Base-by-base conservation (phyloP, 176 grass and related monocot genomes). In the Eremochloa ophiuroides region DNA sequence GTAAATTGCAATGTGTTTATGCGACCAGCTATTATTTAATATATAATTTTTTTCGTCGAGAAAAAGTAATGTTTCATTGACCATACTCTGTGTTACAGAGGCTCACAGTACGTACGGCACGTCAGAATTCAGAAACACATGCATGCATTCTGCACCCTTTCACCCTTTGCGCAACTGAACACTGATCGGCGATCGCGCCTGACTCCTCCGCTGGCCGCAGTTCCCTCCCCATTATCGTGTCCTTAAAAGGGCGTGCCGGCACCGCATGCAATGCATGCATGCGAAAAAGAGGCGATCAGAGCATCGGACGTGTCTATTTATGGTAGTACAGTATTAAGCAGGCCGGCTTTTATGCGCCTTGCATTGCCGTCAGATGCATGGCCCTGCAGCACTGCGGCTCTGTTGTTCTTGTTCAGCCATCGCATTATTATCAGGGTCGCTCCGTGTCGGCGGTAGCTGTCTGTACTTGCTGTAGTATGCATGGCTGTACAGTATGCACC, bases 181-280 rank as follows among this genome's bases (percentile, higher is more conserved):
- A n/a, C n/a, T n/a, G n/a, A n/a, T n/a, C n/a, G 9, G 4, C 46
- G 41, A 29, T 26, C 64, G n/a, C 47, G 62, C 53, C 50, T 51
- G 20, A n/a, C 20, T 23, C 51, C 38, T 25, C 44, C 22, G 64
- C 22, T 35, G 61, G 18, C 48, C n/a, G 50, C 50, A 41, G 55
- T 59, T 33, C 53, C 13, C 37, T n/a, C 43, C 35, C 50, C 2
- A 47, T 78, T 8, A 79, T 51, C 43, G 51, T 63, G 62, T 35
- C 25, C 76, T 89, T 76, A 43, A 85, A 74, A 75, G 79, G 18
- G 48, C 25, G 76, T 69, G 81, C 62, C 76, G 62, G 27, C 44
- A 59, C 70, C 74, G 68, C 33, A 73, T 3, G 31, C 40, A 53
- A 70, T 60, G 69, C 37, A 74, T 78, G 69, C 76, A 84, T 33